These are phyloP conservation scores for Boechera stricta DNA, from an alignment of 345 rosid genomes.

Conservation along the genomic window DNA sequence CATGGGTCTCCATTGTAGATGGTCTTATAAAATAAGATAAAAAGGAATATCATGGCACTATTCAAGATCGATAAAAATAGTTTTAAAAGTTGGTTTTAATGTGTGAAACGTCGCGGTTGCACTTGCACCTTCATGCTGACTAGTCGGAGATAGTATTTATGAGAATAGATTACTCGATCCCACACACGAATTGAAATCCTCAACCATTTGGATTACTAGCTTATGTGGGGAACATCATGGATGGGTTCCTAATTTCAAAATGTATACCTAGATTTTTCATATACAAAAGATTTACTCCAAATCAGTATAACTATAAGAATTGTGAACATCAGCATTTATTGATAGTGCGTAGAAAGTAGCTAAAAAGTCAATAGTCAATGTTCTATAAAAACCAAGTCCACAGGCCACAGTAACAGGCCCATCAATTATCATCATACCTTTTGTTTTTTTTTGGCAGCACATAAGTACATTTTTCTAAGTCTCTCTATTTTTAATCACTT, in stretches of 20 bases:
- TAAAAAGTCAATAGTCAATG: background rate
- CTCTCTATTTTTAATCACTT: too few species aligned
- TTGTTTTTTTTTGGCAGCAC: too few species aligned
- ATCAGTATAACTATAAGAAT: background rate
- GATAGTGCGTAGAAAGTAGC: background rate
- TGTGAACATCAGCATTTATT: background rate
- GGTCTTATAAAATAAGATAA: too few species aligned
- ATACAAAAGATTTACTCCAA: background rate
- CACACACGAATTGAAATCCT: background rate
- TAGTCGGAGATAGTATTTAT: background rate
- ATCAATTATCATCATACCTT: background rate
- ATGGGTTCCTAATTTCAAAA: background rate
- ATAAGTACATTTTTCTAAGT: background rate
- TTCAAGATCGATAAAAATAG: background rate
- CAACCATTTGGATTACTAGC: background rate
- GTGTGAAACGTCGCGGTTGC: background rate
- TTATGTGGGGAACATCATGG: background rate
- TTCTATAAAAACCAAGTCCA: background rate
- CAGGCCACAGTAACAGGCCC: background rate
- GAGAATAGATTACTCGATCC: background rate
- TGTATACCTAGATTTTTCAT: background rate
- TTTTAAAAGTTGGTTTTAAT: background rate
- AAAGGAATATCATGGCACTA: background rate
- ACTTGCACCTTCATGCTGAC: background rate
- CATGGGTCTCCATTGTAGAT: too few species aligned